Evolutionary conservation across 306 rosid species (phyloP).

Genomic region (Geum urbanum): DNA sequence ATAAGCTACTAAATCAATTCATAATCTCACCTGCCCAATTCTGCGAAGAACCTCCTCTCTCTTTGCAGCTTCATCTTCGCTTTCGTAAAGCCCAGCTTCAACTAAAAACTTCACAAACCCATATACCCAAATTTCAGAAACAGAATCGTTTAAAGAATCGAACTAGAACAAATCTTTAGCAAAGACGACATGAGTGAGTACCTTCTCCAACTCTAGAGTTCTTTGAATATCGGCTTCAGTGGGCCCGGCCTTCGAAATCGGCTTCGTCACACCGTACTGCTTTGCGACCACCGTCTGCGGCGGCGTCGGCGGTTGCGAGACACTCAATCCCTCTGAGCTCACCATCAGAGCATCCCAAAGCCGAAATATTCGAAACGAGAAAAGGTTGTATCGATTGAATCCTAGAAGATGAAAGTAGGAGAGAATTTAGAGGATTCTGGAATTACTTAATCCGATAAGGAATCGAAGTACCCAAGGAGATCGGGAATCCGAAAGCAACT

Average conservation of each 20-base stretch:
- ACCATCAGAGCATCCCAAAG: constrained; percentile 38
- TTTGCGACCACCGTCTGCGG: constrained; percentile 25
- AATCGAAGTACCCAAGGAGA: background rate
- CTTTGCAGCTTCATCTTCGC: constrained; percentile 51
- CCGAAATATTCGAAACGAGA: background rate
- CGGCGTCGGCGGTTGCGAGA: constrained; percentile 21
- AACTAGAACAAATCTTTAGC: background rate
- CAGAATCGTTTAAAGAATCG: background rate
- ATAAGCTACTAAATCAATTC: background rate
- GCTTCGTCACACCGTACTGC: constrained; percentile 61
- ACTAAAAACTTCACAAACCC: constrained; percentile 42
- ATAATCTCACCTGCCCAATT: constrained; percentile 40
- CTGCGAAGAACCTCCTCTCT: constrained; percentile 58
- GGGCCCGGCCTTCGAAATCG: constrained; percentile 66
- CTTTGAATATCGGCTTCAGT: constrained; percentile 41
- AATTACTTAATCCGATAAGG: background rate
- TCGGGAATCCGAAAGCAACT: background rate
- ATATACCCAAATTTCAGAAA: constrained; percentile 6
- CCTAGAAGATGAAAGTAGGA: background rate
- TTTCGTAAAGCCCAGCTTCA: constrained; percentile 58
- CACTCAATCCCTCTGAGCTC: constrained; percentile 41
- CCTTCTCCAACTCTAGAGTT: constrained; percentile 58
- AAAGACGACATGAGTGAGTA: constrained; percentile 16
- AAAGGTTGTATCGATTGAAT: background rate
- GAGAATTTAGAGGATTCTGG: background rate